A percentile compares a stretch with the other conserved stretches of the same genome.
Evolutionary conservation across 148 eudicot genomes (phyloP).

Genomic region (Salicornia ramosissima): DNA sequence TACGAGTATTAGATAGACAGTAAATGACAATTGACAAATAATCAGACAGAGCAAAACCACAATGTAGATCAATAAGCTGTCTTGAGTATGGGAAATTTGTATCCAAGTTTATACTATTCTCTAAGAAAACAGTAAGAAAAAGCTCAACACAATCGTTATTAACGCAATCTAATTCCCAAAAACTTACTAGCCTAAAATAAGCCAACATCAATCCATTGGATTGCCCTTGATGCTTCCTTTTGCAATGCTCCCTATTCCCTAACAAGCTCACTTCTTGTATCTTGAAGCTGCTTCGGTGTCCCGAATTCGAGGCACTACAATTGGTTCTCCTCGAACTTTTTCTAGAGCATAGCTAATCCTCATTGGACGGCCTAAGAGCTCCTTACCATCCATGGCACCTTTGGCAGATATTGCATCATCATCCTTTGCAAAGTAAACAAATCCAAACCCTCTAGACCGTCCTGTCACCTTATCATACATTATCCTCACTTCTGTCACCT

Average conservation of each 20-base stretch:
- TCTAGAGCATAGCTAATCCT: slow-evolving; percentile 69
- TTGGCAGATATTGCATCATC: slow-evolving; percentile 62
- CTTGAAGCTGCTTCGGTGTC: slow-evolving; percentile 26
- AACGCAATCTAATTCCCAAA: background rate
- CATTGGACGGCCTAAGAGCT: slow-evolving; percentile 70
- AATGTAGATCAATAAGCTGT: background rate
- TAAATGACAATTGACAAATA: background rate
- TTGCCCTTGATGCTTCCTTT: background rate
- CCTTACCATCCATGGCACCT: slow-evolving; percentile 93
- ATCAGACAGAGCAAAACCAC: background rate
- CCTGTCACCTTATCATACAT: slow-evolving; percentile 77
- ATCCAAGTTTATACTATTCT: background rate
- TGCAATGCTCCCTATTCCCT: too few relatives aligned
- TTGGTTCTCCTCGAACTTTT: slow-evolving; percentile 59
- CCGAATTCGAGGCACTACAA: slow-evolving; percentile 65
- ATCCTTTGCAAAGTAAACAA: slow-evolving; percentile 59
- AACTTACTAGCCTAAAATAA: slow-evolving; percentile 12
- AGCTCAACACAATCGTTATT: background rate
- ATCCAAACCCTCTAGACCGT: slow-evolving; percentile 88
- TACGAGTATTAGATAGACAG: background rate
- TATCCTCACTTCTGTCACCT: slow-evolving; percentile 79
- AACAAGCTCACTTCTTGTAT: background rate
- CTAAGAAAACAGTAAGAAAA: background rate
- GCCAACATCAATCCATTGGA: background rate
- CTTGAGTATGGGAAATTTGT: background rate